A percentile compares a stretch with the other conserved stretches of the same genome.
Conservation (phyloP, 768 basidiomycete genomes). For the Panus rudis region DNA sequence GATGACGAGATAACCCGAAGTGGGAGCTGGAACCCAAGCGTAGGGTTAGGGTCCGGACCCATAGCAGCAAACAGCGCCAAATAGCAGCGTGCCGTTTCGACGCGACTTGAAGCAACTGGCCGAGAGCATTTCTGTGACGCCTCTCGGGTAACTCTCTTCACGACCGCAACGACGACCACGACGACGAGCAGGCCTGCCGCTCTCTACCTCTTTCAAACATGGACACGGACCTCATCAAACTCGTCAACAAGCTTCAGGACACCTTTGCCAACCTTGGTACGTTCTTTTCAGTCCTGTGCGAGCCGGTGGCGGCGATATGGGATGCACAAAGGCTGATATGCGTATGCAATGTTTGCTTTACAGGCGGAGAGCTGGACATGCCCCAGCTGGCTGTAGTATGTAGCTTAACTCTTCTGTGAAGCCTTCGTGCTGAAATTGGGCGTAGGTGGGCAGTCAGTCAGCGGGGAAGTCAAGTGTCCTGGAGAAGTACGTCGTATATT, state of each 20-base stretch:
- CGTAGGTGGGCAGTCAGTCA: constrained; percentile 91
- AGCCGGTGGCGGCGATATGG: constrained; percentile 9
- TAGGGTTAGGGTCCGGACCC: not conserved
- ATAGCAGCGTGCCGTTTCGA: not conserved
- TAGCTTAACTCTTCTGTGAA: constrained; percentile 12
- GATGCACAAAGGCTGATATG: constrained; percentile 8
- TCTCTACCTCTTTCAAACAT: too few relatives aligned
- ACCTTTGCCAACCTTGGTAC: constrained; percentile 83
- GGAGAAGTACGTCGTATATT: constrained; percentile 66
- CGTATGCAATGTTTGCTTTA: not conserved
- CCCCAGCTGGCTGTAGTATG: constrained; percentile 84
- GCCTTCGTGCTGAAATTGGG: constrained; percentile 6
- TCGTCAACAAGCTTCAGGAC: constrained; percentile 94
- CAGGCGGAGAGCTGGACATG: constrained; percentile 90
- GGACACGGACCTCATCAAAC: constrained; percentile 91
- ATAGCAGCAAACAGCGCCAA: not conserved
- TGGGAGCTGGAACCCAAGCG: not conserved
- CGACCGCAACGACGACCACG: not conserved
- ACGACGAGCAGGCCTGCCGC: too few relatives aligned
- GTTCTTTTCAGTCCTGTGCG: constrained; percentile 24
- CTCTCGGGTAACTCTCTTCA: not conserved
- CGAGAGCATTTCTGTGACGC: not conserved
- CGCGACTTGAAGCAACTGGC: not conserved
- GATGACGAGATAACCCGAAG: too few relatives aligned
- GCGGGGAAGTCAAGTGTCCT: constrained; percentile 94